Evolutionary conservation across 495 filamentous ascomycete species (phyloP).

Genomic region (Thermochaetoides thermophila): DNA sequence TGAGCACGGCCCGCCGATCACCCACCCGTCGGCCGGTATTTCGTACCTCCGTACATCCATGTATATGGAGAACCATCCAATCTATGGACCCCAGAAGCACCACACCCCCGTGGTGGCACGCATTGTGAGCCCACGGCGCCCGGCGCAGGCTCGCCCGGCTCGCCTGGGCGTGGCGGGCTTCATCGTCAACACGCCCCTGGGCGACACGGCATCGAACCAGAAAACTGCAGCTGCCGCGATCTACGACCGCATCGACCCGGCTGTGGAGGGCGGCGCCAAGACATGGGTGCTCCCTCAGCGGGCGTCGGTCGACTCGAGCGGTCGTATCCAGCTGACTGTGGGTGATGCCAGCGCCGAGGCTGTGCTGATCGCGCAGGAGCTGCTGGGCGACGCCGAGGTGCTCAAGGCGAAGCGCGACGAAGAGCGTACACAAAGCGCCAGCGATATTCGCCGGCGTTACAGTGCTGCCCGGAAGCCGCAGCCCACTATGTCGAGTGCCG

Average conservation of each 20-base stretch:
- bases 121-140: constrained; percentile 42
- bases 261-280: constrained; percentile 50
- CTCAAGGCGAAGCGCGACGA: no score
- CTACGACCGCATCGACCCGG: constrained; percentile 39
- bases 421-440: no score
- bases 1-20: constrained; percentile 52
- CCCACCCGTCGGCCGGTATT: constrained; percentile 84
- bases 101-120: constrained; percentile 53
- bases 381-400: constrained; percentile 19
- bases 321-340: constrained; percentile 39
- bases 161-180: constrained; percentile 37
- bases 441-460: no score
- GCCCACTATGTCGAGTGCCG: no score
- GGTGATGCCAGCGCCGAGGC: constrained; percentile 28
- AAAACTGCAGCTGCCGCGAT: constrained; percentile 13
- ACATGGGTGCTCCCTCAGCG: constrained; percentile 42
- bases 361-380: constrained; percentile 37
- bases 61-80: constrained; percentile 61
- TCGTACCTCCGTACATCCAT: constrained; percentile 64
- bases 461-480: no score
- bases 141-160: background rate
- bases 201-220: constrained; percentile 16
- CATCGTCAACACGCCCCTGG: constrained; percentile 18
- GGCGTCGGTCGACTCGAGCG: constrained; percentile 45
- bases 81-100: constrained; percentile 58